phyloP scores from a whole-genome alignment of 2,329 filamentous ascomycete species.

The Ilyonectria sp. region DNA sequence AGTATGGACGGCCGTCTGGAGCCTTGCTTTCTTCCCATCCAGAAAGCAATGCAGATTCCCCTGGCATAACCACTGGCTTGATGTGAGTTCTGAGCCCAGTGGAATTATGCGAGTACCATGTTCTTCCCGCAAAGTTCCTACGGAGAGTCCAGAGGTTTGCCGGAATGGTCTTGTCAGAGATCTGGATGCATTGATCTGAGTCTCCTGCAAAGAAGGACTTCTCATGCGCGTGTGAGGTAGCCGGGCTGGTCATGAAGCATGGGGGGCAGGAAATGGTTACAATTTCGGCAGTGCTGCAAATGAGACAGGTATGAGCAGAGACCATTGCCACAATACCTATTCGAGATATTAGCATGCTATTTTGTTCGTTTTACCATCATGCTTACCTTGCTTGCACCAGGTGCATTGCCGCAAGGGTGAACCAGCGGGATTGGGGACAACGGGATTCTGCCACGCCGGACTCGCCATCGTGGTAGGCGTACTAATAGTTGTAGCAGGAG shows the following conservation, averaged over 20 bases:
- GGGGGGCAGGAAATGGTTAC: neutral
- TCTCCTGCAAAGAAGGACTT: neutral
- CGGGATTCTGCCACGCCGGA: neutral
- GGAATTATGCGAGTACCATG: neutral
- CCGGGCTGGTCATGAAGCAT: neutral
- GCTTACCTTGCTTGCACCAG: neutral
- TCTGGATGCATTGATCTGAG: neutral
- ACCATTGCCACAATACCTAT: neutral
- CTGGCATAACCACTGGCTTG: neutral
- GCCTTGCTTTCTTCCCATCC: slow-evolving; percentile 5
- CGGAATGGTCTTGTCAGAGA: neutral
- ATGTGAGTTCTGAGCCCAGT: neutral
- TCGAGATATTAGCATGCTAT: neutral
- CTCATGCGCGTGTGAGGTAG: neutral
- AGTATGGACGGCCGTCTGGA: neutral
- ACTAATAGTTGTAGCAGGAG: neutral
- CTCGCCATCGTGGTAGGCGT: neutral
- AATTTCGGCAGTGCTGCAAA: neutral
- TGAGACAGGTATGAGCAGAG: neutral
- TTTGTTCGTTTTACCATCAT: neutral
- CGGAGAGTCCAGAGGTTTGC: neutral
- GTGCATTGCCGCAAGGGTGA: neutral
- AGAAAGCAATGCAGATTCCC: neutral
- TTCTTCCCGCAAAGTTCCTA: neutral
- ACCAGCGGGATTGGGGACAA: neutral